Base-by-base conservation (phyloP, 164 flowering plant genomes). In the Liriodendron chinense region DNA sequence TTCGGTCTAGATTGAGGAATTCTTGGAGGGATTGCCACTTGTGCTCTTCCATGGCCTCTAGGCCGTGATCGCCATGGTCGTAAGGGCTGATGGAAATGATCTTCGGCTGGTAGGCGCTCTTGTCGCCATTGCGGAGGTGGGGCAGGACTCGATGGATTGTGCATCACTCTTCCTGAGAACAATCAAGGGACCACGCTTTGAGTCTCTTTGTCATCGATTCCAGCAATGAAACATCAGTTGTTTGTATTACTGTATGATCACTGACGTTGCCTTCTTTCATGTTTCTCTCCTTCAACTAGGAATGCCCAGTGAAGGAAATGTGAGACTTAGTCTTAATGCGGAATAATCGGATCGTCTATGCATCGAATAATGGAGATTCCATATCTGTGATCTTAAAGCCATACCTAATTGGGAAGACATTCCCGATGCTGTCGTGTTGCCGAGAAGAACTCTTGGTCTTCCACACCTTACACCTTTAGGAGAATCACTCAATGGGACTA, bases 11-110 rank as follows among this genome's bases (percentile, higher is more conserved):
- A 3, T 34, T 4, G 56, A 70, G 72, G 71, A 68, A 3, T 9
- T 8, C 25, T 0, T 1, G 28, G 10, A 70, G 59, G 22, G 3
- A 47, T 4, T 10, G 72, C 61, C 61, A 50, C 22, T 49, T 70
- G 72, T 22, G 61, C 18, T n/a, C 56, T 47, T 70, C 72, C 72
- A 49, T 49, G 56, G 28, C 59, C 53, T 53, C 12, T 13, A 71
- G 73, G 14, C 43, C 9, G 3, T 18, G 24, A 9, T 70, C n/a
- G 24, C 25, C 21, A 1, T 47, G 72, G 59, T 70, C 25, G 16
- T 47, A 70, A 20, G 72, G 72, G 0, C 72, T 59, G 59, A 70
- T 21, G 10, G 72, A 47, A 22, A 70, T 7, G 10, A 70, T 10
- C 25, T 70, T n/a, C 12, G 72, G 72, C 20, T 47, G 25, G 57